phyloP scores from a whole-genome alignment of 1,284 basidiomycete species.

The Papiliotrema terrestris region DNA sequence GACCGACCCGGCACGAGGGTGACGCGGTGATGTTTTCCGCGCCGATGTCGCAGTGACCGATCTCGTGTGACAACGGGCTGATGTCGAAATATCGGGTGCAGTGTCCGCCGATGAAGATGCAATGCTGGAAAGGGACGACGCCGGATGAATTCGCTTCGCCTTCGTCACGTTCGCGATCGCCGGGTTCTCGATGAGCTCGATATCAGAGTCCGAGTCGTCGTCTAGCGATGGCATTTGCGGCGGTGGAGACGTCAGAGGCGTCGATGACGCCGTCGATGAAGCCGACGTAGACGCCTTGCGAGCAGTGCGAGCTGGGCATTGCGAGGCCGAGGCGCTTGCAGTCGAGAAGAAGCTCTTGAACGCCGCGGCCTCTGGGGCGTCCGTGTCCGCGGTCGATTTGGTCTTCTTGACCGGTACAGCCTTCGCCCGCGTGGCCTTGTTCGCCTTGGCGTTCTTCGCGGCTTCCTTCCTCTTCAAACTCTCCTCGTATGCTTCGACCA shows the following conservation, averaged over 20 bases:
- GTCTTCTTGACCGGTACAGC: background rate
- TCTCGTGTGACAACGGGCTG: background rate
- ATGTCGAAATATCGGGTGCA: background rate
- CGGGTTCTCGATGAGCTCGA: background rate
- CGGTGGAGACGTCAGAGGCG: background rate
- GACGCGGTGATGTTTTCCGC: background rate
- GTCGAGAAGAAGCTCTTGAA: background rate
- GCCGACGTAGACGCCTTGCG: background rate
- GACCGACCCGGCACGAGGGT: background rate
- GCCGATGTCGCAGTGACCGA: background rate
- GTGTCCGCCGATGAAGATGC: background rate
- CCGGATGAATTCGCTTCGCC: background rate
- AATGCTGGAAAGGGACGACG: slow-evolving; percentile 2
- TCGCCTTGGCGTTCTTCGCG: background rate
- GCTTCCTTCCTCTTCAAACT: slow-evolving; percentile 5
- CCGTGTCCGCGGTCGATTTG: background rate
- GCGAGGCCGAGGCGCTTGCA: background rate
- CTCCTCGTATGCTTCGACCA: slow-evolving; percentile 10
- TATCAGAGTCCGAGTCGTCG: background rate
- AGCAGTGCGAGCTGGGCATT: background rate
- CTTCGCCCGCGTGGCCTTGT: background rate
- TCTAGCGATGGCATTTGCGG: background rate
- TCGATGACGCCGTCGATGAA: background rate
- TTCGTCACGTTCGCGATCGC: background rate
- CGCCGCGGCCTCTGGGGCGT: background rate